Percentiles rank a stretch among this genome's conserved stretches.
Evolutionary conservation across 2,329 filamentous ascomycete species (phyloP).

Genomic region (Hawksworthiomyces lignivorus): DNA sequence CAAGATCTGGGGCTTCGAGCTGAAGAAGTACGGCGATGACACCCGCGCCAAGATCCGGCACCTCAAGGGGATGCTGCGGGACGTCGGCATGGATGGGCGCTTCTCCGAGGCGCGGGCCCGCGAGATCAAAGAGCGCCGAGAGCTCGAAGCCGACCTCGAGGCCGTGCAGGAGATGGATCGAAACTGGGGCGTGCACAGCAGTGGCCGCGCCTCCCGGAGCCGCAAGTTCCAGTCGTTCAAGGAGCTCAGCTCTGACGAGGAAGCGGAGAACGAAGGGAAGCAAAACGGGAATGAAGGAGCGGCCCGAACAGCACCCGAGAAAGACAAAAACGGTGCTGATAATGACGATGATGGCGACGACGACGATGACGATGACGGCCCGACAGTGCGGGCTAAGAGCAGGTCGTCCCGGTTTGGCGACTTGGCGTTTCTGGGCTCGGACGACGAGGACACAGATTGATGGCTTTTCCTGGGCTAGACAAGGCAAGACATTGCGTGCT

Average conservation of each 20-base stretch:
- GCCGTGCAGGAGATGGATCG: slow-evolving; percentile 75
- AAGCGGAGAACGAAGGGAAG: slow-evolving; percentile 23
- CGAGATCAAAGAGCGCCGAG: slow-evolving; percentile 79
- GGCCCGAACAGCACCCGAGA: no score
- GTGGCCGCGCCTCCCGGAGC: slow-evolving; percentile 34
- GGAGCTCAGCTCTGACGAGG: slow-evolving; percentile 27
- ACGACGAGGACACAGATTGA: slow-evolving; percentile 56
- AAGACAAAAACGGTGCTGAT: slow-evolving; percentile 20
- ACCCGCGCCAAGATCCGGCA: slow-evolving; percentile 74
- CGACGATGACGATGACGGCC: slow-evolving; percentile 18
- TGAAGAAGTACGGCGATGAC: slow-evolving; percentile 66
- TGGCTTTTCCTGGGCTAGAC: slow-evolving; percentile 49
- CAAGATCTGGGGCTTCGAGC: slow-evolving; percentile 83
- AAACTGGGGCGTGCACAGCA: slow-evolving; percentile 59
- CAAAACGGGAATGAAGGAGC: slow-evolving; percentile 11
- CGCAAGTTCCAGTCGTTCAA: slow-evolving; percentile 27
- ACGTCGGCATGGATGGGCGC: slow-evolving; percentile 80
- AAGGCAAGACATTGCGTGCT: background rate
- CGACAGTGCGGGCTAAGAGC: slow-evolving; percentile 33
- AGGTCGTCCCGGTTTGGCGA: slow-evolving; percentile 42
- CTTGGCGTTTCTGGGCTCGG: slow-evolving; percentile 54
- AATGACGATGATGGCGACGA: slow-evolving; percentile 20
- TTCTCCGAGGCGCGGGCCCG: slow-evolving; percentile 78
- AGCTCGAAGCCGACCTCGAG: slow-evolving; percentile 77
- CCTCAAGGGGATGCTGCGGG: slow-evolving; percentile 68